Evolutionary conservation across 2,329 filamentous ascomycete genomes (phyloP).

Genomic region (Colletotrichum graminicola): DNA sequence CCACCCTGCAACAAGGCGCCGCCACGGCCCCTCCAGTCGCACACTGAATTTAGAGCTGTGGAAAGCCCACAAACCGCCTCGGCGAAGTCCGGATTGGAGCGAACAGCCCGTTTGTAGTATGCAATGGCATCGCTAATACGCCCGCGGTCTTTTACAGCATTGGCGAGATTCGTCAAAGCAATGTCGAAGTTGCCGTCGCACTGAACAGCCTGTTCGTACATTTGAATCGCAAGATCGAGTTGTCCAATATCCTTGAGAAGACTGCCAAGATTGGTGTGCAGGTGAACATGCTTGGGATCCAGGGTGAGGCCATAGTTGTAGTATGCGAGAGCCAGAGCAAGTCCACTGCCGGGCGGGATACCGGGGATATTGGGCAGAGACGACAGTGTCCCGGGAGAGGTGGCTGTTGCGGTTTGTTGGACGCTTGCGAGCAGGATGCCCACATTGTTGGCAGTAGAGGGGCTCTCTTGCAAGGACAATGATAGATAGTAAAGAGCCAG

Average conservation of each 20-base stretch:
- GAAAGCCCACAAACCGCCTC: constrained; percentile 96
- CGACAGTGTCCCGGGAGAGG: constrained; percentile 36
- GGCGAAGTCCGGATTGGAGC: constrained; percentile 93
- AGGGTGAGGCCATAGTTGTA: constrained; percentile 94
- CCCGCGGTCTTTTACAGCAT: constrained; percentile 97
- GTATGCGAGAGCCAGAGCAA: constrained; percentile 89
- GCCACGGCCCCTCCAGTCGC: constrained; percentile 91
- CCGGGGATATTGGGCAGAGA: constrained; percentile 73
- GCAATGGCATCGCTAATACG: constrained; percentile 90
- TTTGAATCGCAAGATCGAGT: constrained; percentile 88
- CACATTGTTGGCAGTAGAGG: constrained; percentile 98
- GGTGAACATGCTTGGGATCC: constrained; percentile 90
- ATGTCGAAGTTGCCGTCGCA: constrained; percentile 98
- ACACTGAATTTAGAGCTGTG: constrained; percentile 96
- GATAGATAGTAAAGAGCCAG: constrained; percentile 96
- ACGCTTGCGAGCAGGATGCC: constrained; percentile 96
- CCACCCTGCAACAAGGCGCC: constrained; percentile 82
- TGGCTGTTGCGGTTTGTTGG: constrained; percentile 70
- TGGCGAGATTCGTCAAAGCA: constrained; percentile 93
- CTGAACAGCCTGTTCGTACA: constrained; percentile 95
- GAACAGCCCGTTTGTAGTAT: constrained; percentile 92
- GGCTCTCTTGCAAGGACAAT: constrained; percentile 92
- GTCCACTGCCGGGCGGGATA: constrained; percentile 85
- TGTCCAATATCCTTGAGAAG: constrained; percentile 97
- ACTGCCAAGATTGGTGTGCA: constrained; percentile 97